phyloP scores from a whole-genome alignment of 139 green algal genomes.

The Coccomyxa sp. region DNA sequence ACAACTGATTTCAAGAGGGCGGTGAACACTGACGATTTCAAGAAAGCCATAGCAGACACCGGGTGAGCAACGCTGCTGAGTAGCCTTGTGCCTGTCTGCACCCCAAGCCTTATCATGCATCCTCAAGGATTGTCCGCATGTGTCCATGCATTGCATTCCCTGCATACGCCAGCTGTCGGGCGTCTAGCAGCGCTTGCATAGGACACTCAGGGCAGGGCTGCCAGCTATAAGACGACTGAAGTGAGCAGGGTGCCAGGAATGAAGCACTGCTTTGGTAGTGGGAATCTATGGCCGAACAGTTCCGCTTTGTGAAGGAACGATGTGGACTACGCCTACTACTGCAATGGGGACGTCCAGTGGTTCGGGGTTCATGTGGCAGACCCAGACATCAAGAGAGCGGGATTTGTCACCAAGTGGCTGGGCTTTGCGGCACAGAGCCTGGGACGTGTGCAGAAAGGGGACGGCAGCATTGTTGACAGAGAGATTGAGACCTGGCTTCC shows the following conservation, averaged over 20 bases:
- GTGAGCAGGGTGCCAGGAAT: no score
- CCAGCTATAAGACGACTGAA: no score
- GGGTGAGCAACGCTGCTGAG: neutral
- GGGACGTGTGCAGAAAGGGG: neutral
- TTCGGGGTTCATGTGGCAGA: neutral
- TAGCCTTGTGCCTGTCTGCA: neutral
- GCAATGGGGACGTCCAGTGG: neutral
- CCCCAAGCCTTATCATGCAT: neutral
- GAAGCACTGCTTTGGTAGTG: no score
- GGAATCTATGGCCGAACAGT: no score
- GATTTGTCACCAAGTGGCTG: neutral
- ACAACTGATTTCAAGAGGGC: neutral
- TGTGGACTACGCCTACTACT: neutral
- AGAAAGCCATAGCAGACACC: neutral
- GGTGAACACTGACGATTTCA: neutral
- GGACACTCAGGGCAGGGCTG: neutral
- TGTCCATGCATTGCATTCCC: neutral
- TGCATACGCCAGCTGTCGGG: no score
- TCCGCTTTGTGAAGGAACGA: neutral
- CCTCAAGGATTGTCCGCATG: neutral
- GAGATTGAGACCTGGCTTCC: neutral
- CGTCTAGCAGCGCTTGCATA: no score
- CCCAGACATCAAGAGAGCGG: neutral
- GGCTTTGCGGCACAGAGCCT: neutral
- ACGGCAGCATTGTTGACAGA: neutral